A percentile compares a stretch with the other conserved stretches of the same genome.
Conservation (phyloP, 306 rosid genomes). For the Sindora glabra region DNA sequence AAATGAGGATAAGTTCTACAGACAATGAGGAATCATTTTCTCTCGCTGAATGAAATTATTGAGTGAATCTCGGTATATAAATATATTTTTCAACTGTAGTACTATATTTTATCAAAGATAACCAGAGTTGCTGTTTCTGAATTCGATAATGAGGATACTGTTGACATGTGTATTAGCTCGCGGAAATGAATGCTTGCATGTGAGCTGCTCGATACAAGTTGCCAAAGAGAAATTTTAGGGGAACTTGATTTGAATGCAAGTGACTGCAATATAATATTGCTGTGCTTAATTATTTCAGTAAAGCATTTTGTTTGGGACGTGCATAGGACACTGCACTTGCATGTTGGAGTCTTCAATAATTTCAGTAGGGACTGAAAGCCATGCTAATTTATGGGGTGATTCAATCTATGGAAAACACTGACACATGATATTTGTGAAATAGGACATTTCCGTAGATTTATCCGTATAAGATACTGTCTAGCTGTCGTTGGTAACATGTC, state of each 20-base stretch:
- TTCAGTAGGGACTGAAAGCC: neutral
- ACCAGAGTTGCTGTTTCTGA: conserved; percentile 4
- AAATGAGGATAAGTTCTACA: too few species aligned
- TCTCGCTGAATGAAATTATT: too few species aligned
- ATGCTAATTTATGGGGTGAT: neutral
- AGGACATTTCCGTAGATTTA: neutral
- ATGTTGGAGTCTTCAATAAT: neutral
- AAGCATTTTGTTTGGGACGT: neutral
- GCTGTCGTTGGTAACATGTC: neutral
- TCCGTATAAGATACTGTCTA: neutral
- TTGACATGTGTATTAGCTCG: neutral
- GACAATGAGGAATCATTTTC: too few species aligned
- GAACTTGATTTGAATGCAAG: conserved; percentile 8
- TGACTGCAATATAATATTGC: neutral
- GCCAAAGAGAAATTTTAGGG: neutral
- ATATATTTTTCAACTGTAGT: too few species aligned
- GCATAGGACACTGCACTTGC: neutral
- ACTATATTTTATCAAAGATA: neutral
- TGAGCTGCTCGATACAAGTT: conserved; percentile 9
- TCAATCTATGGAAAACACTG: neutral
- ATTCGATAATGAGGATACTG: too few species aligned
- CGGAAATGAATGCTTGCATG: conserved; percentile 21
- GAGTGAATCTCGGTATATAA: too few species aligned
- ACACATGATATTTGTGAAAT: neutral
- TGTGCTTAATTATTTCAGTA: neutral